Evolutionary conservation across 495 filamentous ascomycete species (phyloP).

Genomic region (Xylaria bambusicola): DNA sequence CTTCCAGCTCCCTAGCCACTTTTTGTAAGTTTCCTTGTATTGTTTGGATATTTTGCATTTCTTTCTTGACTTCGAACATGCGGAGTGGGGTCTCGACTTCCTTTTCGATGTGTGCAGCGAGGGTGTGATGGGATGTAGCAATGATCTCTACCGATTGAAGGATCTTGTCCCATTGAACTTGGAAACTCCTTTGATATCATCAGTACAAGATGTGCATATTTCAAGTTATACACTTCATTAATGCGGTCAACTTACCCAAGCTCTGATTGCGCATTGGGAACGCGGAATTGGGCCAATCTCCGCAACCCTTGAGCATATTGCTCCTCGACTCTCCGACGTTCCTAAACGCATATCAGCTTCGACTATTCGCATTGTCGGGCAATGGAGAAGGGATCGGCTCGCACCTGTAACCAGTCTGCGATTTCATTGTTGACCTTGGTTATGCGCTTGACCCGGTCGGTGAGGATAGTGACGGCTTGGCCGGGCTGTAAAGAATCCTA

Average conservation of each 20-base stretch:
- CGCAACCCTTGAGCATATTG: constrained; percentile 80
- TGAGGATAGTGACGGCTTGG: constrained; percentile 81
- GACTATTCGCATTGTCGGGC: constrained; percentile 18
- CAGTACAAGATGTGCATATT: constrained; percentile 8
- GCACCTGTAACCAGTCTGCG: constrained; percentile 96
- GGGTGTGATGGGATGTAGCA: constrained; percentile 79
- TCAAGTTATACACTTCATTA: no score
- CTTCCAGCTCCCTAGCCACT: constrained; percentile 83
- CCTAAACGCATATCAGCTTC: constrained; percentile 53
- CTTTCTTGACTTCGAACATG: constrained; percentile 66
- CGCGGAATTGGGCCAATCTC: constrained; percentile 75
- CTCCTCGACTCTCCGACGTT: constrained; percentile 91
- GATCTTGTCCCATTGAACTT: constrained; percentile 90
- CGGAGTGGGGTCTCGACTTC: constrained; percentile 88
- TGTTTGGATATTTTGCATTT: constrained; percentile 81
- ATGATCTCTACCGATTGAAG: constrained; percentile 75
- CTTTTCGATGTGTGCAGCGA: constrained; percentile 82
- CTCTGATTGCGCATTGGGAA: constrained; percentile 69
- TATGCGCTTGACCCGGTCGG: constrained; percentile 86
- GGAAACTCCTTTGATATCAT: constrained; percentile 70
- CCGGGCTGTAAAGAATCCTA: constrained; percentile 81
- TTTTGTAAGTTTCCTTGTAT: constrained; percentile 78
- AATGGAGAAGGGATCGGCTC: constrained; percentile 10
- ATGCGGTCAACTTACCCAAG: constrained; percentile 70
- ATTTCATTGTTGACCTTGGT: constrained; percentile 86